These are phyloP conservation scores for Camelina sativa DNA, from an alignment of 345 rosid genomes.

Conservation along the genomic window DNA sequence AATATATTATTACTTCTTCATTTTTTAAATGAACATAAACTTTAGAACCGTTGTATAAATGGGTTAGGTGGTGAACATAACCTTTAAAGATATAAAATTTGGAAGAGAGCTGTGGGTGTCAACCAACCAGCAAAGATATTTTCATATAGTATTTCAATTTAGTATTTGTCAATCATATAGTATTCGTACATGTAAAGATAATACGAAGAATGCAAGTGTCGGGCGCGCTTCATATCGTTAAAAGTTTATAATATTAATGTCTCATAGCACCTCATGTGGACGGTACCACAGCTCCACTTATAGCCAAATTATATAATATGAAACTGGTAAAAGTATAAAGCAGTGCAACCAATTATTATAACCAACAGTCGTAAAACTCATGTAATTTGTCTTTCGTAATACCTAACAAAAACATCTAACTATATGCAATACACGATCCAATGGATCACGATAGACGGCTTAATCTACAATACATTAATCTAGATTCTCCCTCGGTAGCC, in stretches of 20 bases:
- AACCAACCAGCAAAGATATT: constrained; percentile 7
- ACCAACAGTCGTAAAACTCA: constrained; percentile 7
- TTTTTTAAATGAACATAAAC: neutral
- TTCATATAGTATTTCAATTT: neutral
- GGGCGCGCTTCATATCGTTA: constrained; percentile 36
- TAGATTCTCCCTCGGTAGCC: neutral
- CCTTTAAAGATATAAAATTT: neutral
- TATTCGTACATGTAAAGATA: neutral
- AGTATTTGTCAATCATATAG: neutral
- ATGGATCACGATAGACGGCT: neutral
- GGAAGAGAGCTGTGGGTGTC: neutral
- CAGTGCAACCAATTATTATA: constrained; percentile 30
- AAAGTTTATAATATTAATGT: constrained; percentile 8
- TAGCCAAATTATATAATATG: constrained; percentile 5
- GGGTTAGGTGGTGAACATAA: constrained; percentile 26
- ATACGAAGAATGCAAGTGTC: constrained; percentile 7
- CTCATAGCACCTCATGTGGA: constrained; percentile 33
- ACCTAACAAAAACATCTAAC: neutral
- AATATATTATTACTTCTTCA: neutral
- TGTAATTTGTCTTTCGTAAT: neutral
- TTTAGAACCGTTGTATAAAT: constrained; percentile 15
- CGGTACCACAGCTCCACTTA: constrained; percentile 45
- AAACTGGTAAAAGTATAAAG: constrained; percentile 15
- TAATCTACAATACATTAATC: neutral
- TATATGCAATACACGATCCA: neutral